Conservation (phyloP, 306 rosid genomes). For the Spatholobus suberectus region DNA sequence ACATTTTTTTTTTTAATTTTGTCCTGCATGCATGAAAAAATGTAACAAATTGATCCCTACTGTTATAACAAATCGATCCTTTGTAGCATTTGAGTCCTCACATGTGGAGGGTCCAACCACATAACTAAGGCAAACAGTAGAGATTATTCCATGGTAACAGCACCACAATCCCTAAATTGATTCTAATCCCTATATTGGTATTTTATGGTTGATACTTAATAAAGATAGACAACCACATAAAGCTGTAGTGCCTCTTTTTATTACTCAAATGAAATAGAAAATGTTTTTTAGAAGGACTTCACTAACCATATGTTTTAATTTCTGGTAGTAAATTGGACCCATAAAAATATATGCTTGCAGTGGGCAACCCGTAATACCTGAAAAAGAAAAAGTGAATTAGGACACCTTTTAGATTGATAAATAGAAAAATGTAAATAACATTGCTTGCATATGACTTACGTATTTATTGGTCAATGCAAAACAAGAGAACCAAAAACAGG, state of each 20-base stretch:
- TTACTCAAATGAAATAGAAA: too few species aligned
- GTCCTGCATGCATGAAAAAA: not conserved
- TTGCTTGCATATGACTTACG: constrained; percentile 1
- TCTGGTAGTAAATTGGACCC: constrained; percentile 99
- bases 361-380: constrained; percentile 96
- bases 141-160: too few species aligned
- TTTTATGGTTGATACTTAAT: not conserved
- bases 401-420: too few species aligned
- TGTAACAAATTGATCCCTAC: not conserved
- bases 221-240: too few species aligned
- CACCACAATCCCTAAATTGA: too few species aligned
- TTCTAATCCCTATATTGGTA: too few species aligned
- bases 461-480: not conserved
- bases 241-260: too few species aligned
- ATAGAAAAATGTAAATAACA: too few species aligned
- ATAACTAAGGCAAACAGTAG: not conserved
- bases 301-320: constrained; percentile 94
- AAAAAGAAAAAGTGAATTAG: too few species aligned
- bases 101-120: not conserved
- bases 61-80: not conserved
- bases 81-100: not conserved
- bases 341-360: constrained; percentile 96
- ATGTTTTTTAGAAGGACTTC: not conserved
- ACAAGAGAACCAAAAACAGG: not conserved
- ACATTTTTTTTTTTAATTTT: not conserved